Conservation (phyloP, 2,329 filamentous ascomycete genomes). For the Ramularia endophylla region DNA sequence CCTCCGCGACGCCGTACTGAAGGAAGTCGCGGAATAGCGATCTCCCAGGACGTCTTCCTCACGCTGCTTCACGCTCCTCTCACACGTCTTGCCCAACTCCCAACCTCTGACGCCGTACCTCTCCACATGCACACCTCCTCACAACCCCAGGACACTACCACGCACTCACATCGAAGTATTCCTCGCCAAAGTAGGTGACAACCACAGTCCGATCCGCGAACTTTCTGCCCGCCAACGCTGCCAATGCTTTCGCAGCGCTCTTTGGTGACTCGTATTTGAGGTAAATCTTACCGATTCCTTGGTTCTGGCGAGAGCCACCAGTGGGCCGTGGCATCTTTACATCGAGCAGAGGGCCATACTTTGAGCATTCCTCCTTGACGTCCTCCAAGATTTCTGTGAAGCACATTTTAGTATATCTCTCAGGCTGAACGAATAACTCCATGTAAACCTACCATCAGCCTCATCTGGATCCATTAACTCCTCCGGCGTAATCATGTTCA, state of each 20-base stretch:
- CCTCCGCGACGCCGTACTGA: too few relatives aligned
- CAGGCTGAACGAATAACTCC: too few relatives aligned
- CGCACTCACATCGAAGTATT: slow-evolving; percentile 88
- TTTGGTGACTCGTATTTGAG: slow-evolving; percentile 83
- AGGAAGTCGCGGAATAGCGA: too few relatives aligned
- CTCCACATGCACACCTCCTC: not conserved
- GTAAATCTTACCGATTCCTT: slow-evolving; percentile 95
- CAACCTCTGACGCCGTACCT: not conserved
- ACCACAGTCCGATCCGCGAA: slow-evolving; percentile 96
- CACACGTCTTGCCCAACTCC: not conserved
- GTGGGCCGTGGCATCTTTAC: slow-evolving; percentile 88
- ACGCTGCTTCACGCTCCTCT: too few relatives aligned
- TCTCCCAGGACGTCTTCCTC: too few relatives aligned
- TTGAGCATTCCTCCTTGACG: slow-evolving; percentile 84
- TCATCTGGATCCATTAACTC: slow-evolving; percentile 92
- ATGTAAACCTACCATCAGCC: slow-evolving; percentile 67
- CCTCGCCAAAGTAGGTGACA: slow-evolving; percentile 94
- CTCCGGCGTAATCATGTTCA: slow-evolving; percentile 98
- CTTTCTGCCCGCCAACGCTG: slow-evolving; percentile 87
- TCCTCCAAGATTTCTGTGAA: slow-evolving; percentile 91
- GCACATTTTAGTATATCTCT: too few relatives aligned
- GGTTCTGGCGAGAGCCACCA: slow-evolving; percentile 73
- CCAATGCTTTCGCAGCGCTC: slow-evolving; percentile 75
- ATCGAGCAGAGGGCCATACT: slow-evolving; percentile 80
- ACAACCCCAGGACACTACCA: slow-evolving; percentile 52